A percentile compares a stretch with the other conserved stretches of the same genome.
Evolutionary conservation across 805 yeast species (phyloP).

Genomic region (Saccharomycopsis synnaedendra): DNA sequence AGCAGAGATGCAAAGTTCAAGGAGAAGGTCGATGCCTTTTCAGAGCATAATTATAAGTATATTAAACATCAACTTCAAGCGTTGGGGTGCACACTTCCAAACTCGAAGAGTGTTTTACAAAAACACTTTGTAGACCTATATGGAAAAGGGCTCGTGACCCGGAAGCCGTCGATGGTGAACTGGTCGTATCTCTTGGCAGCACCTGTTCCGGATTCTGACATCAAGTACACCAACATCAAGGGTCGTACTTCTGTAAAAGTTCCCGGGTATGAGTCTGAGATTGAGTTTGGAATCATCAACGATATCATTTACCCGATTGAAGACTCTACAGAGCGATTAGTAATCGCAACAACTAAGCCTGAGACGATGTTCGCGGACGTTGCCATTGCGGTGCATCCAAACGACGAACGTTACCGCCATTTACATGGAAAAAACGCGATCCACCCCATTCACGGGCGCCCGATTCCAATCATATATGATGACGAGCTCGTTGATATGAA

Average conservation of each 20-base stretch:
- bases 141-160: slow-evolving; percentile 89
- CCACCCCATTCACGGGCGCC: slow-evolving; percentile 82
- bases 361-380: slow-evolving; percentile 97
- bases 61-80: slow-evolving; percentile 74
- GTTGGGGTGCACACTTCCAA: slow-evolving; percentile 51
- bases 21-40: slow-evolving; percentile 93
- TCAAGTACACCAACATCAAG: slow-evolving; percentile 79
- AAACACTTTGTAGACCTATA: slow-evolving; percentile 66
- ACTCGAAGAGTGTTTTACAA: neutral
- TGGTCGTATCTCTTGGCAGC: slow-evolving; percentile 94
- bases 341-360: slow-evolving; percentile 97
- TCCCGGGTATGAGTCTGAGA: slow-evolving; percentile 81
- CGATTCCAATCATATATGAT: slow-evolving; percentile 80
- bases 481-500: slow-evolving; percentile 95
- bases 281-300: slow-evolving; percentile 93
- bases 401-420: slow-evolving; percentile 85
- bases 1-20: slow-evolving; percentile 31
- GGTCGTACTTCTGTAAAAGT: slow-evolving; percentile 73
- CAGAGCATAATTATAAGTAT: slow-evolving; percentile 75
- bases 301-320: slow-evolving; percentile 87
- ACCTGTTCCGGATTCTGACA: slow-evolving; percentile 91
- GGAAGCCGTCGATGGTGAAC: slow-evolving; percentile 85
- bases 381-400: slow-evolving; percentile 94
- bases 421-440: slow-evolving; percentile 80
- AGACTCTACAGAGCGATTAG: slow-evolving; percentile 50